Evolutionary conservation across 306 rosid species (phyloP).

Genomic region (Rubus parviflorus): DNA sequence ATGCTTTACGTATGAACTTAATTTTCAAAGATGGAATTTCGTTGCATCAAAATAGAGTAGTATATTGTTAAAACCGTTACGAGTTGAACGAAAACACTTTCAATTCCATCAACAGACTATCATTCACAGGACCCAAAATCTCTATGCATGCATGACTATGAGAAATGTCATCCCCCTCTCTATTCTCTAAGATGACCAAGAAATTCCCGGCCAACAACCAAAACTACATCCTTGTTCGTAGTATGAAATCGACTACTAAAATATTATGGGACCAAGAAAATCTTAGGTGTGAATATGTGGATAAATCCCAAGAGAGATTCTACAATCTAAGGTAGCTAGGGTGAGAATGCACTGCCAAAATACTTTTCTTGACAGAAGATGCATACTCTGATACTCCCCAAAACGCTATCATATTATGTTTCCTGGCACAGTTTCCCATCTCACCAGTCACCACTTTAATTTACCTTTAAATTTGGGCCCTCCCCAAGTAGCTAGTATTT

Average conservation of each 20-base stretch:
- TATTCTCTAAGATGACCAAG: background rate
- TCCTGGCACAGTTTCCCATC: constrained; percentile 48
- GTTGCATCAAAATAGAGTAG: no score
- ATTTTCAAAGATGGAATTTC: no score
- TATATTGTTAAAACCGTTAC: no score
- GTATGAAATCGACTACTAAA: no score
- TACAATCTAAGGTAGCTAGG: background rate
- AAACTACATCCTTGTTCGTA: background rate
- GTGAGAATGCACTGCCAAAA: constrained; percentile 34
- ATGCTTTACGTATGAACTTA: background rate
- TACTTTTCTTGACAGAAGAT: constrained; percentile 58
- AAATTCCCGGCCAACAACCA: background rate
- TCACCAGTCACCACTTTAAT: constrained; percentile 20
- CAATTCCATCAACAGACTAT: no score
- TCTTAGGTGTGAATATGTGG: constrained; percentile 18
- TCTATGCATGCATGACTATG: no score
- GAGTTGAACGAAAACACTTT: no score
- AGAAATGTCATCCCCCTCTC: no score
- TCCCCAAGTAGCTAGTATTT: constrained; percentile 9
- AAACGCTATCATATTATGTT: constrained; percentile 14
- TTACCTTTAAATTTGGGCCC: constrained; percentile 13
- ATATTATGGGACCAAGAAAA: background rate
- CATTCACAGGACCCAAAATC: no score
- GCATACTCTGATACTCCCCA: constrained; percentile 12
- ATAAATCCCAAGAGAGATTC: constrained; percentile 32